These are phyloP conservation scores for Byssoonygena ceratinophila DNA, from an alignment of 2,329 filamentous ascomycete genomes.

Conservation along the genomic window DNA sequence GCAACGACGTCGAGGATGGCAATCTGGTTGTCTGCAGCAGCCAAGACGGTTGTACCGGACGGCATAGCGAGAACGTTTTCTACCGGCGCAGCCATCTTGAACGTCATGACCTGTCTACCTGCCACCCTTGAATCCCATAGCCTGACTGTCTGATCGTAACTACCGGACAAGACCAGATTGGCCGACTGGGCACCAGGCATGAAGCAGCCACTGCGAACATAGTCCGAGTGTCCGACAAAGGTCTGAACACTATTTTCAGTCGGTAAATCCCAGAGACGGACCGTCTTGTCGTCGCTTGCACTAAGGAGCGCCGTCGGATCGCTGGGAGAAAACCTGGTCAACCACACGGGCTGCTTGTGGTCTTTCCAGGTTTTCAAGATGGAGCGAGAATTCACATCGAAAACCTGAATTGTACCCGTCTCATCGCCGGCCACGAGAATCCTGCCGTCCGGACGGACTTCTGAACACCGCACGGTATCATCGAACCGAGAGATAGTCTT, in stretches of 20 bases:
- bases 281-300: constrained; percentile 83
- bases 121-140: constrained; percentile 82
- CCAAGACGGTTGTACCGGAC: constrained; percentile 74
- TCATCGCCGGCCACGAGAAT: constrained; percentile 88
- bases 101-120: constrained; percentile 67
- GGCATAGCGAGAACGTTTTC: constrained; percentile 81
- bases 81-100: constrained; percentile 83
- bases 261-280: constrained; percentile 87
- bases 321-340: constrained; percentile 81
- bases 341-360: constrained; percentile 90
- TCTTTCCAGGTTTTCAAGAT: constrained; percentile 93
- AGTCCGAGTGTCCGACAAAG: constrained; percentile 81
- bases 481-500: constrained; percentile 93
- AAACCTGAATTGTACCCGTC: constrained; percentile 84
- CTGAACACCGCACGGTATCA: constrained; percentile 78
- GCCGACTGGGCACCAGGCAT: constrained; percentile 57
- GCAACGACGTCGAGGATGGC: constrained; percentile 88
- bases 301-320: constrained; percentile 79
- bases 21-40: constrained; percentile 74
- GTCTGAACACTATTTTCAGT: constrained; percentile 63
- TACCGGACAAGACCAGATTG: constrained; percentile 74
- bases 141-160: constrained; percentile 87
- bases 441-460: constrained; percentile 77
- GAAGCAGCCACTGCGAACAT: constrained; percentile 78
- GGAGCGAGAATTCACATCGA: constrained; percentile 77